A percentile compares a stretch with the other conserved stretches of the same genome.
Evolutionary conservation across 2,329 filamentous ascomycete species (phyloP).

Genomic region (Taxawa tesnikishii): DNA sequence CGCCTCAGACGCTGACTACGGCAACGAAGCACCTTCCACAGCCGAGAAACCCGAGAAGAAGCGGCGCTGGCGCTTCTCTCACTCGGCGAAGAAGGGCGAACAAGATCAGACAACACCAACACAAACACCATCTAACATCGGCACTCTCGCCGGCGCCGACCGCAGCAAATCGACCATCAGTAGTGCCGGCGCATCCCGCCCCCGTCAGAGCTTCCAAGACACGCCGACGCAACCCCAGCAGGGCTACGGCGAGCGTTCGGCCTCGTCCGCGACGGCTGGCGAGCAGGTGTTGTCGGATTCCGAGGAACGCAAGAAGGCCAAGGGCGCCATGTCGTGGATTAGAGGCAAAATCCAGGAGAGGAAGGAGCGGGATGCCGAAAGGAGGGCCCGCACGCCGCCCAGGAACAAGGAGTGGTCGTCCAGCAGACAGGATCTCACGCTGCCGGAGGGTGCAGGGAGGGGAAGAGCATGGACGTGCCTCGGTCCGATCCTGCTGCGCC

Average conservation of each 20-base stretch:
- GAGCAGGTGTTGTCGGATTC: constrained; percentile 6
- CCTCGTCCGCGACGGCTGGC: background rate
- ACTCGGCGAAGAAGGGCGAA: constrained; percentile 12
- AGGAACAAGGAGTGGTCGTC: constrained; percentile 21
- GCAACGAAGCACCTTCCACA: constrained; percentile 42
- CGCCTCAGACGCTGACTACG: constrained; percentile 65
- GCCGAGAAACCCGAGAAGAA: constrained; percentile 55
- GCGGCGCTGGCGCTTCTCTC: constrained; percentile 59
- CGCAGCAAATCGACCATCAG: constrained; percentile 9
- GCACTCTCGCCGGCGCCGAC: constrained; percentile 5
- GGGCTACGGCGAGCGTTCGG: background rate
- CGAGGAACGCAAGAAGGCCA: constrained; percentile 30
- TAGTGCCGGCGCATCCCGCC: constrained; percentile 1
- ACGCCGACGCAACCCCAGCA: constrained; percentile 1
- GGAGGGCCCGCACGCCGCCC: constrained; percentile 22
- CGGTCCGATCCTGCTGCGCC: no score
- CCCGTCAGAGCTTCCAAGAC: constrained; percentile 4
- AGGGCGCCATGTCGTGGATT: constrained; percentile 51
- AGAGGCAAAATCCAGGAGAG: constrained; percentile 52
- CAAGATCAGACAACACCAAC: constrained; percentile 12
- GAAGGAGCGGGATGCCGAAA: constrained; percentile 40
- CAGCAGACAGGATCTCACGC: no score
- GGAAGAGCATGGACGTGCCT: no score
- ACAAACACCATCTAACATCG: constrained; percentile 1
- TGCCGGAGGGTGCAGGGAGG: no score